Percentiles rank a stretch among this genome's conserved stretches.
Conservation (phyloP, 2,329 filamentous ascomycete genomes). For the Hortaea werneckii region DNA sequence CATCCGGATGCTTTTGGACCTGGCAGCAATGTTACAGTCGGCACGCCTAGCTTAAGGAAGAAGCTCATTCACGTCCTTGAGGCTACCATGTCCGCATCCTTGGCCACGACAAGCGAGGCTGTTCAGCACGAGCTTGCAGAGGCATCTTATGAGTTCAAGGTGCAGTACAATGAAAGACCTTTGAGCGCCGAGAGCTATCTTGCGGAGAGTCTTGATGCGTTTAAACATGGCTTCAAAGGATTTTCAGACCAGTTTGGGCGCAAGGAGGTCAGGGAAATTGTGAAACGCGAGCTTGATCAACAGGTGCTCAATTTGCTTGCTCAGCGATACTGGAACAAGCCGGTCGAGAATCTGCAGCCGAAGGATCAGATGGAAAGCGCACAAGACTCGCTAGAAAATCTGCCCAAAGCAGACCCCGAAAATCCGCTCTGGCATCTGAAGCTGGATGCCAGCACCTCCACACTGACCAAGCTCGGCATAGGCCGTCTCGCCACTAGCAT, state of each 20-base stretch:
- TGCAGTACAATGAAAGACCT: conserved; percentile 95
- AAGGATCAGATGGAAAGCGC: conserved; percentile 17
- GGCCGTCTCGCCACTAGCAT: conserved; percentile 87
- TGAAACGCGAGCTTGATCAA: conserved; percentile 90
- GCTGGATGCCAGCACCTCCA: conserved; percentile 81
- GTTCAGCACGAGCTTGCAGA: conserved; percentile 94
- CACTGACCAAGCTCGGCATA: conserved; percentile 87
- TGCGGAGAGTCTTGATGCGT: conserved; percentile 85
- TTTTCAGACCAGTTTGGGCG: conserved; percentile 86
- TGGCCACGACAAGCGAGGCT: conserved; percentile 80
- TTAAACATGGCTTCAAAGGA: conserved; percentile 96
- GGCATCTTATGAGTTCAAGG: conserved; percentile 96
- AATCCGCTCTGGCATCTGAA: conserved; percentile 89
- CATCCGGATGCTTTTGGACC: conserved; percentile 73
- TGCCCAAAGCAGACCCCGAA: conserved; percentile 76
- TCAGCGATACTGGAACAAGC: conserved; percentile 94
- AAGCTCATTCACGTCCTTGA: conserved; percentile 96
- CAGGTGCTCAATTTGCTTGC: conserved; percentile 87
- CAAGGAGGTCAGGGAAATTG: conserved; percentile 74
- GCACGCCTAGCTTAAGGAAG: conserved; percentile 77
- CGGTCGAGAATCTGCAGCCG: conserved; percentile 68
- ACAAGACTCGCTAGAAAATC: conserved; percentile 42
- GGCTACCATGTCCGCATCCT: conserved; percentile 88
- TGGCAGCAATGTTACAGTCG: conserved; percentile 62
- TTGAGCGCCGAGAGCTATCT: conserved; percentile 93